Conservation (phyloP, 2,329 filamentous ascomycete genomes). For the Exophiala spinifera region DNA sequence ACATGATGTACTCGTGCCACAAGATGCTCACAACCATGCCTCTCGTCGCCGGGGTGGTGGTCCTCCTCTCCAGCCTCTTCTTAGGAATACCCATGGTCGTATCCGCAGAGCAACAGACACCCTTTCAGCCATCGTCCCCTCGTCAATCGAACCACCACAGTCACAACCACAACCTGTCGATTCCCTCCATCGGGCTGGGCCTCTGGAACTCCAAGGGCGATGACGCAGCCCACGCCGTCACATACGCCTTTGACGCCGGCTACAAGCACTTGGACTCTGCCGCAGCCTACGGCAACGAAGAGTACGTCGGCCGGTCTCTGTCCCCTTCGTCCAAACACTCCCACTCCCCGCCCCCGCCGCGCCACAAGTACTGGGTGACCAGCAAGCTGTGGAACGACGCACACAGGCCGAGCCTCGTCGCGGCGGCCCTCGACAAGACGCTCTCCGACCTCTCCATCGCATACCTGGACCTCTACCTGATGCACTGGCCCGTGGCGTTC, state of each 20-base stretch:
- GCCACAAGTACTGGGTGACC: conserved; percentile 68
- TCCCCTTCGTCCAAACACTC: conserved; percentile 56
- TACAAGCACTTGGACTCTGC: conserved; percentile 41
- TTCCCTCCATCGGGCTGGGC: background rate
- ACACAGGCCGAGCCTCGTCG: conserved; percentile 60
- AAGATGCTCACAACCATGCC: no score
- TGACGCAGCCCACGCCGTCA: conserved; percentile 31
- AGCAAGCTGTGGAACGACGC: conserved; percentile 80
- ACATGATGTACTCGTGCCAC: no score
- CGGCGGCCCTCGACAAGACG: conserved; percentile 49
- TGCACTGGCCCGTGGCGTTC: conserved; percentile 43
- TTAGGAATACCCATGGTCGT: no score
- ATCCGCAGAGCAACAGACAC: no score
- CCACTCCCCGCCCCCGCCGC: no score
- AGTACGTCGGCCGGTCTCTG: conserved; percentile 64
- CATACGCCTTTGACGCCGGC: conserved; percentile 36
- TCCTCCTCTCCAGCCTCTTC: no score
- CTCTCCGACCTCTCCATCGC: conserved; percentile 39
- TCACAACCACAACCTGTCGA: background rate
- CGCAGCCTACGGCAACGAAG: conserved; percentile 58
- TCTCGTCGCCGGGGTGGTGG: no score
- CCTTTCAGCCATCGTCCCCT: no score
- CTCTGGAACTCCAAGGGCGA: background rate
- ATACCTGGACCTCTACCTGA: conserved; percentile 47
- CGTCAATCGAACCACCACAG: no score